Percentiles rank a stretch among this genome's conserved stretches.
These are phyloP conservation scores for Colletotrichum eremochloae DNA, from an alignment of 2,329 filamentous ascomycete species.

Conservation along the genomic window DNA sequence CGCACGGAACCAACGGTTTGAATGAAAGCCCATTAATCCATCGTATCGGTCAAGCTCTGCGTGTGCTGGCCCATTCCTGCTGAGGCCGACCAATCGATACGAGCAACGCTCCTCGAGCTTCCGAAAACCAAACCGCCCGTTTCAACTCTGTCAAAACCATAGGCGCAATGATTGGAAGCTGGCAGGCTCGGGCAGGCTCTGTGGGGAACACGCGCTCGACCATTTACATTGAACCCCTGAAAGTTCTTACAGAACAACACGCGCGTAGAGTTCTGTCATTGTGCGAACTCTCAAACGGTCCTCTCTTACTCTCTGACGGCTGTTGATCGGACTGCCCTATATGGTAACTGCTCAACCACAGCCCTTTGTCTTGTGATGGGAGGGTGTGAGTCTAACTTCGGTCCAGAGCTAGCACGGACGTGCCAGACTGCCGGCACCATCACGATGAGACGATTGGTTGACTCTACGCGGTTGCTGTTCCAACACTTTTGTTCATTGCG, in stretches of 20 bases:
- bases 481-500: conserved; percentile 29
- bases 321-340: conserved; percentile 13
- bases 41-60: background rate
- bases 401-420: background rate
- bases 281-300: conserved; percentile 9
- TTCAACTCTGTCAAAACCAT: conserved; percentile 33
- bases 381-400: conserved; percentile 18
- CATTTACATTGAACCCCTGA: background rate
- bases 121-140: conserved; percentile 3
- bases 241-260: background rate
- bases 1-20: conserved; percentile 19
- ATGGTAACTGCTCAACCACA: conserved; percentile 19
- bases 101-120: too few species aligned
- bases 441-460: conserved; percentile 15
- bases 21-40: background rate
- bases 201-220: background rate
- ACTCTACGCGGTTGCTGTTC: conserved; percentile 21
- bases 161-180: conserved; percentile 17
- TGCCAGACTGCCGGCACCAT: background rate
- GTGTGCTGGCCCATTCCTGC: background rate
- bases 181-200: conserved; percentile 4
- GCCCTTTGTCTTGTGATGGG: background rate
- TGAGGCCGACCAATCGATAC: background rate
- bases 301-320: too few species aligned
- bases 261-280: background rate